Conservation (phyloP, 2,329 filamentous ascomycete genomes). For the Madurella mycetomatis region DNA sequence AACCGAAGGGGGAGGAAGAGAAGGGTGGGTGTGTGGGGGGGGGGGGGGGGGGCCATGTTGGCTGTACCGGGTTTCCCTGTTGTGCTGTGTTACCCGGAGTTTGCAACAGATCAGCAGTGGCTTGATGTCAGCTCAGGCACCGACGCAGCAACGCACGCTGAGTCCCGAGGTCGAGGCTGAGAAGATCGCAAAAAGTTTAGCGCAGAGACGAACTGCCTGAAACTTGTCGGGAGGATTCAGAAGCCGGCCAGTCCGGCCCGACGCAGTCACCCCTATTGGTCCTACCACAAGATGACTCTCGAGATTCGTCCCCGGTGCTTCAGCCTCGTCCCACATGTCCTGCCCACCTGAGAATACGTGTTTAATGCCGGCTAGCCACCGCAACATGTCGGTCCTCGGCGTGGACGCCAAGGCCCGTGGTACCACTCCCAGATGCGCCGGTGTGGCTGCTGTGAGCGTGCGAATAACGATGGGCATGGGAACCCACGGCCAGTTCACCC, state of each 20-base stretch:
- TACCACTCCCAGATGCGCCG: not conserved
- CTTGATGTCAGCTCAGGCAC: conserved; percentile 3
- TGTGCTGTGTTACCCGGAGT: conserved; percentile 1
- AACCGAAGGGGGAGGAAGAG: not conserved
- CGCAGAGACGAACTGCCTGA: not conserved
- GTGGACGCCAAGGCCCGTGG: conserved; percentile 3
- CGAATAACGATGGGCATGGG: not conserved
- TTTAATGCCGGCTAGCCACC: conserved; percentile 20
- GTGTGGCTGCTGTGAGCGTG: not conserved
- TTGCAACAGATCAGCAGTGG: conserved; percentile 2
- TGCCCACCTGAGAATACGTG: not conserved
- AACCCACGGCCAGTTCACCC: not conserved
- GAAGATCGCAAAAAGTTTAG: not conserved
- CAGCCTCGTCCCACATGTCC: not conserved
- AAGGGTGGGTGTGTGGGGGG: too few species aligned
- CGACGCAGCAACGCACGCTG: not conserved
- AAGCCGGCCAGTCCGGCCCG: too few species aligned
- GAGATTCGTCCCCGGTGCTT: not conserved
- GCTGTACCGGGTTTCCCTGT: not conserved
- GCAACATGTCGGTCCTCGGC: conserved; percentile 16
- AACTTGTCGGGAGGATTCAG: not conserved
- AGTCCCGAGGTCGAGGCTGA: not conserved
- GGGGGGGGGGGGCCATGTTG: too few species aligned
- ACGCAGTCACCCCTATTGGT: too few species aligned
- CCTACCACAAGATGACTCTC: too few species aligned